phyloP scores from a whole-genome alignment of 371 early-diverging fungal genomes.

The Mucor velutinosus region DNA sequence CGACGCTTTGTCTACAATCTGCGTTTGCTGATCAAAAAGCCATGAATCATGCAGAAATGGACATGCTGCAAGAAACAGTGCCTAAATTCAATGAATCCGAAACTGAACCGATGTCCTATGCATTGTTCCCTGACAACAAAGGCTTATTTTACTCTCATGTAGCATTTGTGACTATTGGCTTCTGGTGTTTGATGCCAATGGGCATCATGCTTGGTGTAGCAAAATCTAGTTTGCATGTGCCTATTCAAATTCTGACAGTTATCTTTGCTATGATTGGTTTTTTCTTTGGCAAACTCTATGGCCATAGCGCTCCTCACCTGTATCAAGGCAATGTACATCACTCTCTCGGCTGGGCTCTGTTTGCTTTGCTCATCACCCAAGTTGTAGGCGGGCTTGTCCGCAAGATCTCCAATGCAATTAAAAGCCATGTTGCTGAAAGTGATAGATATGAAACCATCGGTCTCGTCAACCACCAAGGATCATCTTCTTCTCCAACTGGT shows the following conservation, averaged over 20 bases:
- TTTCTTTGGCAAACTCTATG: slow-evolving; percentile 49
- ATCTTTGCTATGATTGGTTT: slow-evolving; percentile 40
- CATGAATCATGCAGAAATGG: neutral
- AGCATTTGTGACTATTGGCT: slow-evolving; percentile 43
- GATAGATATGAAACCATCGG: slow-evolving; percentile 26
- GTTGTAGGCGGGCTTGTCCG: slow-evolving; percentile 44
- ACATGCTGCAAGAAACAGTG: slow-evolving; percentile 26
- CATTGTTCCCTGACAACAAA: slow-evolving; percentile 41
- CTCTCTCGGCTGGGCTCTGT: slow-evolving; percentile 45
- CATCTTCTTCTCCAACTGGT: slow-evolving; percentile 6
- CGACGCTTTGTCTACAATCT: neutral
- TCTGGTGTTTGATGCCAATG: slow-evolving; percentile 53
- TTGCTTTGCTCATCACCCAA: slow-evolving; percentile 39
- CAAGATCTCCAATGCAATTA: slow-evolving; percentile 48
- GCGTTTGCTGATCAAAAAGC: neutral
- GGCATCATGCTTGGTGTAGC: slow-evolving; percentile 55
- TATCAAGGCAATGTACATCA: slow-evolving; percentile 50
- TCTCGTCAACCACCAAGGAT: neutral
- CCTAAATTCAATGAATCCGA: slow-evolving; percentile 49
- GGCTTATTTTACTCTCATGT: slow-evolving; percentile 46
- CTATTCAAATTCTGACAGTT: slow-evolving; percentile 38
- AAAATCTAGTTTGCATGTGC: slow-evolving; percentile 48
- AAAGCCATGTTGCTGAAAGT: slow-evolving; percentile 23
- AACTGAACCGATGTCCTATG: slow-evolving; percentile 53
- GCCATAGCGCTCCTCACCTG: slow-evolving; percentile 46